Evolutionary conservation across 768 basidiomycete genomes (phyloP), one percentile per base, ranked within the genome.

Genomic region (Gloeostereum incarnatum): DNA sequence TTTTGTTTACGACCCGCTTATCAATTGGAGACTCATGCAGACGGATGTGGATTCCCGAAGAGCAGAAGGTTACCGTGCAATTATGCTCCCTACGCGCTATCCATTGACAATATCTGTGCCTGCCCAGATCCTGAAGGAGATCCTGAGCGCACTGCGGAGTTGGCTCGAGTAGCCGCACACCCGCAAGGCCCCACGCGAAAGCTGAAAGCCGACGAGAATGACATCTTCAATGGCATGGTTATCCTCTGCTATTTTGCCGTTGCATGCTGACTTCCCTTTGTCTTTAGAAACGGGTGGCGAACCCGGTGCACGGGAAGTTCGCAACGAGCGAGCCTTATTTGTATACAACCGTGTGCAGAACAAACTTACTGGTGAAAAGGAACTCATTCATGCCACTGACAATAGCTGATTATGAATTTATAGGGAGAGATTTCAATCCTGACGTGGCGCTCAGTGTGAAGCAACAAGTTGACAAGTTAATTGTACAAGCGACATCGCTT

Each of bases 1-100:
- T 5, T 98, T 99, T 55, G 93, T 98, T 6, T 97, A 98, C 50
- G 96, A 99, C 53, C 96, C 96, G 9, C 63, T 99, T 40, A 93
- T 98, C 66, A 94, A 91, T 52, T 99, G 93, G 92, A 77, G 92
- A 49, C 65, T 96, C 45, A 84, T 89, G 70, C 85, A 87, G 51
- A 75, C 83, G 4, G 88, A 92, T 37, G 78, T 75, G 26, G 86
- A 89, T 41, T 67, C 66, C 17, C 71, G 79, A 40, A 74, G 79
- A 36, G 68, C 73, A 21, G 81, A 87, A 57, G 82, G 84, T 79
- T 45, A n/a, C n/a, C 38, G 52, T 35, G 21, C 32, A 8, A 36
- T 41, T 45, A 33, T 38, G 33, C 34, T 41, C 19, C 10, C 27
- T 37, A 46, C 27, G 16, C 14, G 16, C 35, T 16, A 14, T n/a